Base-by-base conservation (phyloP, 1,139 yeast genomes). In the Scheffersomyces parashehatae region DNA sequence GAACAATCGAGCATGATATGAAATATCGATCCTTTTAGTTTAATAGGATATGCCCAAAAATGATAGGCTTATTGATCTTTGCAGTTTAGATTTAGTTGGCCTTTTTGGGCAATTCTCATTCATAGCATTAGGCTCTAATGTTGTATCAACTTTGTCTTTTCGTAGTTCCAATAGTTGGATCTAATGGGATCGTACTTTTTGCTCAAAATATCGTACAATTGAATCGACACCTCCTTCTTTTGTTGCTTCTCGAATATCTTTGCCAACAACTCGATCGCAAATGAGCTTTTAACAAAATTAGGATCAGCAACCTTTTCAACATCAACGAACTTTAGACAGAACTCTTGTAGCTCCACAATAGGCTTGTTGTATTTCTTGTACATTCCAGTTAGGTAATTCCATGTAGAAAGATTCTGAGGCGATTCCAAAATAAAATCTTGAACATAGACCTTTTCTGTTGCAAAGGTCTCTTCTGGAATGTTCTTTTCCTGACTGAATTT, bases 361-460 rank as follows among this genome's bases (percentile, higher is more conserved):
- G 20, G 54, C 11, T 37, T 54, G 4, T 58, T 53, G 39, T 65
- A 63, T 36, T 64, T 62, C n/a, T 68, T 67, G 52, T 74, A 73
- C 1, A 88, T 55, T 0, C 95, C 97, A 13, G 65, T 59, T 30
- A 90, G 62, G 58, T 91, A 93, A 55, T 85, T 85, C 99, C 99
- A 93, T 1, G 87, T 68, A n/a, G 95, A 82, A 39, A 87, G 83
- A 59, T 93, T 93, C 41, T 87, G 91, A 0, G 97, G 96, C 0
- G 90, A 83, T 28, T 64, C 44, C 4, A 53, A 65, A 28, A 90
- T 85, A 44, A 73, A 62, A 1, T 50, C 54, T 45, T 69, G 66
- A 1, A 77, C 74, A 54, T 64, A 88, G 5, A 67, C 68, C 4
- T 79, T 52, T 49, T 82, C 86, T 2, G 42, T 43, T 30, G 59